phyloP scores from a whole-genome alignment of 192 early-diverging fungal genomes.

The Phlyctochytrium planicorne region DNA sequence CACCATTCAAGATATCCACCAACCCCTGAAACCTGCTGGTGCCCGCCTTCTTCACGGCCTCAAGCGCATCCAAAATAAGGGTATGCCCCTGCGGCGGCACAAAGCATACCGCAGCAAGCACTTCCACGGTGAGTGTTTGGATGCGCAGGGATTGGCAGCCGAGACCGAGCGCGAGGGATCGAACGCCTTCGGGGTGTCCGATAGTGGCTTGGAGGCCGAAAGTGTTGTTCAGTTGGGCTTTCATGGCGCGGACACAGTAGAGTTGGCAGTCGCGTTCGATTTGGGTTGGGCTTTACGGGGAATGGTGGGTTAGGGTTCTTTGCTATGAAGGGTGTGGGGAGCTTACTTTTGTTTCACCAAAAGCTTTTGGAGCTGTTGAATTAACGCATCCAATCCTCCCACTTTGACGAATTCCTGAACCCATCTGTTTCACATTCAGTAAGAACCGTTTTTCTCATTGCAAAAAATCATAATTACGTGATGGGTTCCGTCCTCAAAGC shows the following conservation, averaged over 20 bases:
- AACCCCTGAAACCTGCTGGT: conserved; percentile 8
- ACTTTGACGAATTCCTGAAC: conserved; percentile 22
- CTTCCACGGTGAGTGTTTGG: conserved; percentile 18
- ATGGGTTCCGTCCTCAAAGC: conserved; percentile 29
- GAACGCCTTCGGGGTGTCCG: conserved; percentile 5
- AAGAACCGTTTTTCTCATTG: no score
- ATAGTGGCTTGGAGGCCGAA: conserved; percentile 18
- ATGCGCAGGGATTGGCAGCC: background rate
- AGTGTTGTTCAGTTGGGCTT: conserved; percentile 32
- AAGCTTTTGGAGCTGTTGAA: conserved; percentile 23
- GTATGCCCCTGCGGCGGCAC: conserved; percentile 30
- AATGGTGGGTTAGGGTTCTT: no score
- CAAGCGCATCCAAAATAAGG: conserved; percentile 20
- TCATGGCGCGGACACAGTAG: conserved; percentile 19
- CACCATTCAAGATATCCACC: conserved; percentile 7
- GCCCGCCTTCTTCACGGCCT: conserved; percentile 13
- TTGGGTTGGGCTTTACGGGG: conserved; percentile 10
- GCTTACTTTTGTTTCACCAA: background rate
- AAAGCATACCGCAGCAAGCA: conserved; percentile 32
- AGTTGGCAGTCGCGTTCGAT: conserved; percentile 15
- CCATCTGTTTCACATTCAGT: conserved; percentile 18
- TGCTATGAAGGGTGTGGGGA: conserved; percentile 1
- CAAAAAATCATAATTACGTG: no score
- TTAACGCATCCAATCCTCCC: conserved; percentile 13
- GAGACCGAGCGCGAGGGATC: conserved; percentile 19